Base-by-base conservation (phyloP, 305 asterid genomes). In the Solanum aculeatissimum region DNA sequence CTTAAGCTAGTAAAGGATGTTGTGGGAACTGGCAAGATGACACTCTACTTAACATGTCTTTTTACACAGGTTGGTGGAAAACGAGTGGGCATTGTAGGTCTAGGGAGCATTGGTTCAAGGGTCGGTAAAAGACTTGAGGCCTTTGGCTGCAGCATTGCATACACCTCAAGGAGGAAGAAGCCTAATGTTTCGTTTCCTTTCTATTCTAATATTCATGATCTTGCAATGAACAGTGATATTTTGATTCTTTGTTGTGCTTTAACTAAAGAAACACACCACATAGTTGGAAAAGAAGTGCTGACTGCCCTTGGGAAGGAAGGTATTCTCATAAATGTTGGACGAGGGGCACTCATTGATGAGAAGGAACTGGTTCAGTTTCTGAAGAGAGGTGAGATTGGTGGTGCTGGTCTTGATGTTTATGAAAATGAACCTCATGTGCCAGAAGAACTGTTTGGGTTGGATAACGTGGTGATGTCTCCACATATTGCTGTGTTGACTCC, bases 331-430 rank as follows among this genome's bases (percentile, higher is more conserved):
- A 93, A 92, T 74, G 88, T 93, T 9, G 97, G 93, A 19, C 94
- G 94, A 0, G 97, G 98, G 45, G 83, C 86, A 7, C 83, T 88
- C 1, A 54, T 94, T 1, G 93, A 94, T 68, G 97, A 94, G 90
- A 83, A 90, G 78, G 94, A 89, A 79, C 29, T 94, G 92, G 98
- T 93, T 1, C 35, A 78, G 84, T 88, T 79, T 62, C 82, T 94
- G 90, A 86, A 85, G 77, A 83, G 89, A 72, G 95, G 93, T 49
- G 96, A 93, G 54, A 88, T 91, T 42, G 92, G 92, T 4, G 95
- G 98, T 70, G 95, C 93, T 47, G 95, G 97, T 58, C 91, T 93
- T 21, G 98, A 94, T 83, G 98, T 94, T 69, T 94, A 87, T 54
- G 96, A 90, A 90, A 57, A 90, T 57, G 97, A 94, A 38, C 95